Evolutionary conservation across 306 rosid species (phyloP), one percentile per base, ranked within the genome.

Genomic region (Quercus agrifolia): DNA sequence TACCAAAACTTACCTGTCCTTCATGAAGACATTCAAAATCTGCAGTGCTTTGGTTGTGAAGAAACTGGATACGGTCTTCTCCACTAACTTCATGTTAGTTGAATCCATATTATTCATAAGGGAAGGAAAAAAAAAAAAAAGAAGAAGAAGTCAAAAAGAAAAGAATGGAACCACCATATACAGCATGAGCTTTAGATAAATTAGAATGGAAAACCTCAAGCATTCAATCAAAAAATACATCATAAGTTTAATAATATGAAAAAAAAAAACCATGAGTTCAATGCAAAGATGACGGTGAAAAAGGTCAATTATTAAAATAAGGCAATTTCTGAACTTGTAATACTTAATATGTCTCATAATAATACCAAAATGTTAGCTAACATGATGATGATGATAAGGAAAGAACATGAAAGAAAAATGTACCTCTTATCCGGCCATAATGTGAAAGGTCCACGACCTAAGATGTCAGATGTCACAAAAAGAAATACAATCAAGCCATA

Each of bases 361-460:
- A 28, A 64, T 6, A 6, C 10, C 4, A 17, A 64, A 13, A 14
- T 49, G 5, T 12, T 49, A 49, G 54, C 54, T 49, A 49, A 49
- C 54, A 49, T 12, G 31, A 19, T 6, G 44, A 54, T 70, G 21
- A 46, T 67, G 9, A 31, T 58, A 57, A 3, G 20, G 23, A 77
- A 61, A 49, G 35, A 10, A 70, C 56, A 51, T 20, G 56, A 79
- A 78, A 21, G 61, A 76, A 59, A n/a, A 69, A 83, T 15, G 80
- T 91, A 94, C 98, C 98, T 91, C 97, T 88, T 82, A 94, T 87
- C 79, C 98, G 88, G 83, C 97, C 97, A 74, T 88, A 94, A 86
- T 94, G 97, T 72, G 98, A 94, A 68, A 94, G 97, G 85, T 94
- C 97, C 84, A 88, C 97, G 17, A 92, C 97, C 98, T 92, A 88